Evolutionary conservation across 257 asterid species (phyloP).

Genomic region (Nicotiana attenuata): DNA sequence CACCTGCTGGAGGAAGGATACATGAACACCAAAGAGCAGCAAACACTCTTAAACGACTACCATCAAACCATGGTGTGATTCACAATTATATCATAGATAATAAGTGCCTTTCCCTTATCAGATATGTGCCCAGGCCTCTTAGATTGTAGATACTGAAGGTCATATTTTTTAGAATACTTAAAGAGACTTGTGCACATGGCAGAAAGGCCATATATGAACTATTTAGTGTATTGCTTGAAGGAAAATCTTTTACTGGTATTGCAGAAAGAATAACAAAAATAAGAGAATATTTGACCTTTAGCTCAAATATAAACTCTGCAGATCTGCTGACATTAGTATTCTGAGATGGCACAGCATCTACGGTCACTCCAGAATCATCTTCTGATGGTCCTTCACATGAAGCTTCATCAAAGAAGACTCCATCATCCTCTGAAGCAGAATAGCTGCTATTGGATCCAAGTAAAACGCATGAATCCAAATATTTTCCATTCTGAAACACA

Average conservation of each 20-base stretch:
- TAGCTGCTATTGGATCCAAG: constrained; percentile 91
- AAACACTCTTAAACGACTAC: background rate
- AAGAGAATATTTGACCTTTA: constrained; percentile 49
- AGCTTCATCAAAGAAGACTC: constrained; percentile 57
- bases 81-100: background rate
- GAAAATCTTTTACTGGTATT: background rate
- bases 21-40: background rate
- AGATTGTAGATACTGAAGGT: background rate
- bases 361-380: constrained; percentile 34
- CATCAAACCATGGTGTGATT: background rate
- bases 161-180: background rate
- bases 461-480: constrained; percentile 76
- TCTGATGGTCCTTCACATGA: constrained; percentile 32
- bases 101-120: background rate
- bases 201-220: constrained; percentile 3
- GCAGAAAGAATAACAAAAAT: background rate
- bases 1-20: background rate
- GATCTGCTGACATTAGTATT: constrained; percentile 46
- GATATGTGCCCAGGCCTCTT: too few species aligned
- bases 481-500: constrained; percentile 58
- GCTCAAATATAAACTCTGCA: constrained; percentile 60
- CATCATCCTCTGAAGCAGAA: constrained; percentile 68
- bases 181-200: background rate
- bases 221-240: background rate
- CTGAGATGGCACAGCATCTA: constrained; percentile 25